phyloP scores from a whole-genome alignment of 2,329 filamentous ascomycete genomes.

The Penicillium corylophilum region DNA sequence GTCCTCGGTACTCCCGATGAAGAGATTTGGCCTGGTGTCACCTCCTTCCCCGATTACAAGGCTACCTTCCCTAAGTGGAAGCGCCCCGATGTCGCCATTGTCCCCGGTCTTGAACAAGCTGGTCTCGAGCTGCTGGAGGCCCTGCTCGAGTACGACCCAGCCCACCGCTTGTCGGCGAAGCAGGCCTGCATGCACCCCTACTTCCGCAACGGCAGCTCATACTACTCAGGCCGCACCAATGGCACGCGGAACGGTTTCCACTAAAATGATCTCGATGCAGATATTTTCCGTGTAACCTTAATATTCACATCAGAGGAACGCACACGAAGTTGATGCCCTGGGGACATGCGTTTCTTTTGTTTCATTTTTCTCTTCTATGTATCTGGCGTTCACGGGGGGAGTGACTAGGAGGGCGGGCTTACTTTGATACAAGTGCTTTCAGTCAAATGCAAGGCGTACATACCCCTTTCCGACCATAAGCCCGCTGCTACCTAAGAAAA shows the following conservation, averaged over 20 bases:
- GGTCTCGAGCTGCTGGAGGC: slow-evolving; percentile 54
- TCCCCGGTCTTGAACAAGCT: slow-evolving; percentile 68
- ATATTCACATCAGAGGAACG: slow-evolving; percentile 12
- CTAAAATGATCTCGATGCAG: slow-evolving; percentile 25
- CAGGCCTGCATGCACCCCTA: slow-evolving; percentile 82
- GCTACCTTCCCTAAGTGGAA: slow-evolving; percentile 88
- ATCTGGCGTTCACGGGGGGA: slow-evolving; percentile 33
- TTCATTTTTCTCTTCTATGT: slow-evolving; percentile 28
- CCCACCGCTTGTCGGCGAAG: slow-evolving; percentile 84
- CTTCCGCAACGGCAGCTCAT: slow-evolving; percentile 59
- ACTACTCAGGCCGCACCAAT: slow-evolving; percentile 47
- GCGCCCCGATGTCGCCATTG: slow-evolving; percentile 67
- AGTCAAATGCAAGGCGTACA: slow-evolving; percentile 30
- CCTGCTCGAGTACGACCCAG: slow-evolving; percentile 84
- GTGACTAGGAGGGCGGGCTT: slow-evolving; percentile 32
- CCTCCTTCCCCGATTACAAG: slow-evolving; percentile 94
- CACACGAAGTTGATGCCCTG: slow-evolving; percentile 3
- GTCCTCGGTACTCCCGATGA: slow-evolving; percentile 82
- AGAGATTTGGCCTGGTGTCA: slow-evolving; percentile 82
- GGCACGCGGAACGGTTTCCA: slow-evolving; percentile 36
- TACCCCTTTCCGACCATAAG: slow-evolving; percentile 21
- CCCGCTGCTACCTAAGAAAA: not conserved
- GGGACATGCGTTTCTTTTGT: slow-evolving; percentile 16
- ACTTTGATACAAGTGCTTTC: slow-evolving; percentile 32
- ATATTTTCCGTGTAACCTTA: slow-evolving; percentile 19